Base-by-base conservation (phyloP, 768 basidiomycete species). In the Kwoniella europaea region DNA sequence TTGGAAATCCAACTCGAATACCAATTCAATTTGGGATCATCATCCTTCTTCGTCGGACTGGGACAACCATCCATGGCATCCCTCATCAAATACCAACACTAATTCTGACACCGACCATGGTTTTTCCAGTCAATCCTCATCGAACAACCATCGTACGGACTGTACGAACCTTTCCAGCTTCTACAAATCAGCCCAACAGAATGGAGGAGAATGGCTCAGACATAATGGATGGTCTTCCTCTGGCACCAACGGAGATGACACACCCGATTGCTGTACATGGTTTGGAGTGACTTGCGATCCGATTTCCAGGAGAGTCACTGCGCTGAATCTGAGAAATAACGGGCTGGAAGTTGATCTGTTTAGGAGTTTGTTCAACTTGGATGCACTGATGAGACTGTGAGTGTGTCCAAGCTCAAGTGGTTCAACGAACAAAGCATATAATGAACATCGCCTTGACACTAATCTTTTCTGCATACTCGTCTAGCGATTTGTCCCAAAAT, bases 401-500 rank as follows among this genome's bases (percentile, higher is more conserved):
- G 27, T 27, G 27, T 27, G 27, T 27, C 27, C 27, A 4, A 27
- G 27, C 27, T 27, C 4, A 27, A 27, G 27, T 27, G 27, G 27
- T 27, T 27, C 27, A 27, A 27, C 27, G 4, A 27, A 27, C 27
- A 27, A 27, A 27, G 27, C 27, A 27, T 3, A 27, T 3, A 27
- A 27, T 27, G 2, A 29, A 52, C n/a, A 52, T 24, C 13, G 22
- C 9, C n/a, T 44, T 63, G 43, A 63, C 20, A 50, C 22, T 46
- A 22, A 13, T 62, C 12, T 12, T 46, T 50, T 35, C 52, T 54
- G 22, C 20, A 54, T 10, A 20, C 18, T 16, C 6, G n/a, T 13
- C 2, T 67, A 76, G 75, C 22, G 73, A 76, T 50, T 27, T 76
- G 29, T 76, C 75, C 27, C n/a, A 61, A 18, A 76, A 74, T 42